Conservation (phyloP, 306 rosid species). For the Corylus avellana region DNA sequence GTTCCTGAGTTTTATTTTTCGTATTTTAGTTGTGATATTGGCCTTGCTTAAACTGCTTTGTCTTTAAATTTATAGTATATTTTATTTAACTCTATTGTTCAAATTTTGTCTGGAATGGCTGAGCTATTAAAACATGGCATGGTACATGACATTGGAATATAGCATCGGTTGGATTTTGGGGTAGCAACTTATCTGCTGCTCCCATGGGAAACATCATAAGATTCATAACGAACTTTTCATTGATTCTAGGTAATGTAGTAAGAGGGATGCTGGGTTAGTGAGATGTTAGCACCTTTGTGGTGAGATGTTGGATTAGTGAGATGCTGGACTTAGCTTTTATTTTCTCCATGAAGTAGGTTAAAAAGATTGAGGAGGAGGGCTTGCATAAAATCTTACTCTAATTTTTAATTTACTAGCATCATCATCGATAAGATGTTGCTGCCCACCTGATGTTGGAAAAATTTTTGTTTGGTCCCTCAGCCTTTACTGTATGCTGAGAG, state of each 20-base stretch:
- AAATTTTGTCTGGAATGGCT: background rate
- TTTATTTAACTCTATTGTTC: background rate
- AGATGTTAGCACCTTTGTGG: background rate
- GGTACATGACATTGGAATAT: background rate
- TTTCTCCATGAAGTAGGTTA: background rate
- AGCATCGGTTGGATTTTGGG: background rate
- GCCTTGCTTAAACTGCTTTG: background rate
- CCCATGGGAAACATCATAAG: too few species aligned
- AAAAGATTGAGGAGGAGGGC: background rate
- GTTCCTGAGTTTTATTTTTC: slow-evolving; percentile 9
- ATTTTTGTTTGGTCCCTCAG: background rate
- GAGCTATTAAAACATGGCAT: background rate
- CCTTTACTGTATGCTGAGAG: background rate
- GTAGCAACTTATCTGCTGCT: background rate
- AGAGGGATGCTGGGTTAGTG: background rate
- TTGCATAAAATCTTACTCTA: background rate
- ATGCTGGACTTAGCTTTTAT: background rate
- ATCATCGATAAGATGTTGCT: background rate
- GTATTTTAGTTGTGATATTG: background rate
- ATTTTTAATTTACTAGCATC: background rate
- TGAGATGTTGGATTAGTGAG: background rate
- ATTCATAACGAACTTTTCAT: background rate
- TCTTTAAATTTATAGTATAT: background rate
- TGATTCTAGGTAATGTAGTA: background rate
- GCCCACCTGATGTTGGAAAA: background rate